A percentile compares a stretch with the other conserved stretches of the same genome.
Conservation (phyloP, 139 green algal genomes). For the Penium margaritaceum region DNA sequence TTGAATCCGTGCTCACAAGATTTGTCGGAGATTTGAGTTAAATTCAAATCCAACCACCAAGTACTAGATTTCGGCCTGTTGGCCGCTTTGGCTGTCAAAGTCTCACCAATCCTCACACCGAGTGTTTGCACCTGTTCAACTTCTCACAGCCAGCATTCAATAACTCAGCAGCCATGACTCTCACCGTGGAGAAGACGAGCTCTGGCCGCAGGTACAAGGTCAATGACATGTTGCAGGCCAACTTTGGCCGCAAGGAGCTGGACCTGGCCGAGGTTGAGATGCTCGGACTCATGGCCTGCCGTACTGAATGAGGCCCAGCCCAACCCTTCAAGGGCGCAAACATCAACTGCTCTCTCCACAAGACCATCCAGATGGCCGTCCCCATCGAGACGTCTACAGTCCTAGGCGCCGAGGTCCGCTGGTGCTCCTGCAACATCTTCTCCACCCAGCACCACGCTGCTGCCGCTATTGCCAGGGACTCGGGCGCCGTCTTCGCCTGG, state of each 20-base stretch:
- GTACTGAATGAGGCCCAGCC: constrained; percentile 80
- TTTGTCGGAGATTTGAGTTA: too few relatives aligned
- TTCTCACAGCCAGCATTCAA: too few relatives aligned
- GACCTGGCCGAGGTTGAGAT: constrained; percentile 97
- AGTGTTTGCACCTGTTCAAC: too few relatives aligned
- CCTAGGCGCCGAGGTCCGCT: constrained; percentile 90
- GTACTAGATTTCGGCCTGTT: too few relatives aligned
- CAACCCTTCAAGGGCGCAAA: constrained; percentile 87
- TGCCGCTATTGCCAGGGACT: constrained; percentile 90
- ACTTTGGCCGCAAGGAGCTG: constrained; percentile 97
- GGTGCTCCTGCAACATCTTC: constrained; percentile 99
- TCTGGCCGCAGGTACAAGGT: constrained; percentile 57
- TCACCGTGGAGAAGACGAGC: constrained; percentile 41
- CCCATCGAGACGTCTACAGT: constrained; percentile 95
- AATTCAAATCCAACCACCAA: too few relatives aligned
- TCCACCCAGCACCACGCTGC: constrained; percentile 96
- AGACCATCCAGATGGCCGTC: constrained; percentile 96
- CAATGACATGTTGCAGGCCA: constrained; percentile 68
- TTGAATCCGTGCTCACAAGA: too few relatives aligned
- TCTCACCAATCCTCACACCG: too few relatives aligned
- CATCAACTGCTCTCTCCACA: constrained; percentile 95
- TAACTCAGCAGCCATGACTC: too few relatives aligned
- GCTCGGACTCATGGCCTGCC: constrained; percentile 89
- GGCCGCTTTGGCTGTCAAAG: too few relatives aligned
- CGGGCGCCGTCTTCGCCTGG: constrained; percentile 91